phyloP scores from a whole-genome alignment of 257 asterid species.

The Petunia axillaris region DNA sequence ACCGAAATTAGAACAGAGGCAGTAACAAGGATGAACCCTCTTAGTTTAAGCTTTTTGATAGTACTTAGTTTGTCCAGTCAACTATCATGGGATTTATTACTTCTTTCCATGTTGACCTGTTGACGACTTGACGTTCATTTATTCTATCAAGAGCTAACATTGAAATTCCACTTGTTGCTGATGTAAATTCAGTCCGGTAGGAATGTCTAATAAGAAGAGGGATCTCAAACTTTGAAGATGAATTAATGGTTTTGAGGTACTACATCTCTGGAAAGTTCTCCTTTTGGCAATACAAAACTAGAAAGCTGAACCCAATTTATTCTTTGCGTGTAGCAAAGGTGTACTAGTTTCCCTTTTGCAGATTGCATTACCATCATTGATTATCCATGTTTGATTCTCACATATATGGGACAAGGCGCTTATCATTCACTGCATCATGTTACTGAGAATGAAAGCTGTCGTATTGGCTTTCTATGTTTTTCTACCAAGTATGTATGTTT shows the following conservation, averaged over 20 bases:
- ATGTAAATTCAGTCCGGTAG: background rate
- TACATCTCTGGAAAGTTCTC: too few relatives aligned
- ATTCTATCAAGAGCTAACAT: background rate
- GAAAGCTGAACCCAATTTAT: too few relatives aligned
- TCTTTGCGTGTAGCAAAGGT: background rate
- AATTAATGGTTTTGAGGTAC: background rate
- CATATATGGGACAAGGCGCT: conserved; percentile 98
- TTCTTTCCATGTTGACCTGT: background rate
- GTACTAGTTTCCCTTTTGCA: conserved; percentile 33
- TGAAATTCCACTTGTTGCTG: background rate
- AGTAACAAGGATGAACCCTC: too few relatives aligned
- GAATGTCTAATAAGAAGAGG: background rate
- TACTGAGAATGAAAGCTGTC: conserved; percentile 37
- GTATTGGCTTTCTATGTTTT: conserved; percentile 80
- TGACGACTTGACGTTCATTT: background rate
- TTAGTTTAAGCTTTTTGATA: too few relatives aligned
- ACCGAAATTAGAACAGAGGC: too few relatives aligned
- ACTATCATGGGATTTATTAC: background rate
- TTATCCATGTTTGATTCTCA: conserved; percentile 80
- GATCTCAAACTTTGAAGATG: background rate
- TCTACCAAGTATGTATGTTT: conserved; percentile 66
- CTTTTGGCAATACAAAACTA: too few relatives aligned
- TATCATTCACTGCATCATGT: conserved; percentile 75
- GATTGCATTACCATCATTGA: conserved; percentile 80
- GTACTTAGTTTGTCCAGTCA: background rate